Conservation (phyloP, 2,329 filamentous ascomycete genomes). For the Diplodia mutila region DNA sequence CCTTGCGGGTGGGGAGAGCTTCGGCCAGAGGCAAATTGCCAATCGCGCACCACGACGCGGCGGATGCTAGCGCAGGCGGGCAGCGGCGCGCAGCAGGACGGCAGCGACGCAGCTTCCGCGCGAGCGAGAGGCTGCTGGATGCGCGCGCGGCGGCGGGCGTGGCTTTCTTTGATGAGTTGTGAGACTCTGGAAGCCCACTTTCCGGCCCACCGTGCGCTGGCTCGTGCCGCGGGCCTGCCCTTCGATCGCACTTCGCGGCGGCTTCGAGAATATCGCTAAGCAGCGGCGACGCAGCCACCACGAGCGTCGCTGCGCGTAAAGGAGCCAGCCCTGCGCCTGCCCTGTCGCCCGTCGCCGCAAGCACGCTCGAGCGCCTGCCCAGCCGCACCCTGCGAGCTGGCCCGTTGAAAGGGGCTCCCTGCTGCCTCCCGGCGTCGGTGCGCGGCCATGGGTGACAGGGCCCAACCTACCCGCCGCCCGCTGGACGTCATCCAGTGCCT, state of each 20-base stretch:
- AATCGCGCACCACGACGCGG: conserved; percentile 2
- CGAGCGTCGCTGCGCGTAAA: conserved; percentile 6
- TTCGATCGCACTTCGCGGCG: conserved; percentile 6
- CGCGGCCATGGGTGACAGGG: conserved; percentile 3
- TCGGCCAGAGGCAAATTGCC: conserved; percentile 10
- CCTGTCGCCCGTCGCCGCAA: neutral
- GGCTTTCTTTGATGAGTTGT: conserved; percentile 5
- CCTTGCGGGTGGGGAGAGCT: conserved; percentile 18
- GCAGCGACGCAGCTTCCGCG: neutral
- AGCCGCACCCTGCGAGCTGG: neutral
- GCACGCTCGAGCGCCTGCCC: neutral
- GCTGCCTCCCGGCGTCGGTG: neutral
- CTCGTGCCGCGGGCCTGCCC: conserved; percentile 8
- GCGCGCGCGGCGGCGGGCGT: neutral
- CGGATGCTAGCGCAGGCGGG: neutral
- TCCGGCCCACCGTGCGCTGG: conserved; percentile 11
- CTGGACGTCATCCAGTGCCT: conserved; percentile 3
- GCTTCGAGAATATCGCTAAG: conserved; percentile 2
- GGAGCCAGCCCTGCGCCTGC: conserved; percentile 12
- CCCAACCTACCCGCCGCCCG: neutral
- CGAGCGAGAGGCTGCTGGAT: neutral
- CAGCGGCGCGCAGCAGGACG: neutral
- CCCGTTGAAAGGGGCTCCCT: conserved; percentile 11
- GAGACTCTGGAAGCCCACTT: conserved; percentile 14
- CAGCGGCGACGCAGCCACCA: conserved; percentile 6